Conservation (phyloP, 345 rosid species). For the Salix viminalis region DNA sequence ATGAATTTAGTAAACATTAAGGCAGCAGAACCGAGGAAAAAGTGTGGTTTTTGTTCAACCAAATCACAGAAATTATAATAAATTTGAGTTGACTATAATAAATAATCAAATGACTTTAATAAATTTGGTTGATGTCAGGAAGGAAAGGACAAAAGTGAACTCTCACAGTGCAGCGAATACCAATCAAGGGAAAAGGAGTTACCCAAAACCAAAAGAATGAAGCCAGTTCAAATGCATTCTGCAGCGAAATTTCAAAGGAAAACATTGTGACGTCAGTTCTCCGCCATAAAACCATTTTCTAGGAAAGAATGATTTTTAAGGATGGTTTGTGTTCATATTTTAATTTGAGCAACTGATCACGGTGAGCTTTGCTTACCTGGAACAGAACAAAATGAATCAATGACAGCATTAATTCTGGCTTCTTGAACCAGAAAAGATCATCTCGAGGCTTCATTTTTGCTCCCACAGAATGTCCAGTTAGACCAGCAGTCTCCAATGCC, state of each 20-base stretch:
- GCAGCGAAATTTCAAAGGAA: conserved; percentile 23
- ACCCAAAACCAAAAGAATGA: conserved; percentile 99
- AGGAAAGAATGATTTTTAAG: neutral
- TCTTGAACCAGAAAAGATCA: conserved; percentile 94
- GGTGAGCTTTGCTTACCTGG: conserved; percentile 48
- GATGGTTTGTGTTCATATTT: neutral
- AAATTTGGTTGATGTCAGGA: neutral
- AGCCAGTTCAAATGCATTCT: conserved; percentile 95
- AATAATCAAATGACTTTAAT: too few species aligned
- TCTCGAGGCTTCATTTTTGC: conserved; percentile 72
- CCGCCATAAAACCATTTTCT: neutral
- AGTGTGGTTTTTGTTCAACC: neutral
- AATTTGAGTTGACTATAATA: neutral
- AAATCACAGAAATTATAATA: neutral
- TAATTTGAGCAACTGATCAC: conserved; percentile 1
- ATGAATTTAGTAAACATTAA: neutral
- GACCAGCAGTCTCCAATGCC: conserved; percentile 65
- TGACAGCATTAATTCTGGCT: conserved; percentile 69
- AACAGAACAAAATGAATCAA: conserved; percentile 88
- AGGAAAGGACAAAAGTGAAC: neutral
- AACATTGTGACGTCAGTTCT: conserved; percentile 21
- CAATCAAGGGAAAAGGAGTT: conserved; percentile 32
- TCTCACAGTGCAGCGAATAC: conserved; percentile 1
- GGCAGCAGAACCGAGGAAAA: neutral
- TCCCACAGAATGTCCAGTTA: conserved; percentile 46